Evolutionary conservation across 2,329 filamentous ascomycete species (phyloP).

Genomic region (Incumbomyces delicatus): DNA sequence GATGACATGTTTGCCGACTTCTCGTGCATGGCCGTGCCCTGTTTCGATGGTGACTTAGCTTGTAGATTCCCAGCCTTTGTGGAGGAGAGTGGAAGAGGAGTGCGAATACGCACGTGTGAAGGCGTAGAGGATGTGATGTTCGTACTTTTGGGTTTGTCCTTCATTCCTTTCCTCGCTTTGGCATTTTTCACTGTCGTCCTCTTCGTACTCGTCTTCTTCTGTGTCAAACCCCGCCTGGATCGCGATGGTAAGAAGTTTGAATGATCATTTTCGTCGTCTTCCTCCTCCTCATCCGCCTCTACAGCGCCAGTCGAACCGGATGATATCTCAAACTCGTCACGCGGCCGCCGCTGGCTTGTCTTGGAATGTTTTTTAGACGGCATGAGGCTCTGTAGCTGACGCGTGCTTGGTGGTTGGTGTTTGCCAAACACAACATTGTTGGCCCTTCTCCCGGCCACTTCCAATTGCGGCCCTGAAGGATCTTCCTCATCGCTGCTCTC

Average conservation of each 20-base stretch:
- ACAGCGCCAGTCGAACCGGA: conserved; percentile 11
- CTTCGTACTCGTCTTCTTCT: not conserved
- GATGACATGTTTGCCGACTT: not conserved
- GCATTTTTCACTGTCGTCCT: not conserved
- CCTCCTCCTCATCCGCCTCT: not conserved
- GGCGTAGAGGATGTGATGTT: conserved; percentile 9
- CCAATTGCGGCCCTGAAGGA: not conserved
- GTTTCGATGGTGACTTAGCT: conserved; percentile 20
- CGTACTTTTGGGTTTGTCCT: conserved; percentile 17
- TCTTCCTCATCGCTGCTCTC: conserved; percentile 5
- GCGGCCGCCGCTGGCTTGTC: not conserved
- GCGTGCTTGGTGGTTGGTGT: conserved; percentile 1
- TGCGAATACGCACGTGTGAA: conserved; percentile 14
- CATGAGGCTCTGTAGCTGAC: conserved; percentile 6
- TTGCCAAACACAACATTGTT: conserved; percentile 4
- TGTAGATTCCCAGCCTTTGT: conserved; percentile 10
- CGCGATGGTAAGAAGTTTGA: conserved; percentile 16
- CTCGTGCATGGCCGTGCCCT: conserved; percentile 8
- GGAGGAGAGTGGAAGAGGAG: conserved; percentile 12
- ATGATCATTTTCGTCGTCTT: conserved; percentile 11
- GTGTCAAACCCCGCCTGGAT: not conserved
- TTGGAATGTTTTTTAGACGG: conserved; percentile 1
- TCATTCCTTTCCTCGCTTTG: conserved; percentile 12
- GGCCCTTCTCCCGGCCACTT: too few species aligned
- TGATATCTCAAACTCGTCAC: conserved; percentile 15